Conservation (phyloP, 108 stramenopile genomes). For the Bacterosira constricta region DNA sequence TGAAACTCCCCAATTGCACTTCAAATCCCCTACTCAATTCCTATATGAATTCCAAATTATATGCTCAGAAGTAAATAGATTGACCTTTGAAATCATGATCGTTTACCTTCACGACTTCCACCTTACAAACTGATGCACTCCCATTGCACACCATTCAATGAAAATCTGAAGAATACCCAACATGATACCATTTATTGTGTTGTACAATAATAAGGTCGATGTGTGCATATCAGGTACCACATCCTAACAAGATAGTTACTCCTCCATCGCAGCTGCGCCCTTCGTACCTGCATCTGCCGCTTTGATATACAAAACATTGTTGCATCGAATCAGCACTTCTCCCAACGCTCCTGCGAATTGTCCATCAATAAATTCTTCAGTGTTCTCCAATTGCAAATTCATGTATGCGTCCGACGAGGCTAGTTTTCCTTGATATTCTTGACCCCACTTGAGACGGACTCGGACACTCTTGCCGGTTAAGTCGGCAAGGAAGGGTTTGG, state of each 20-base stretch:
- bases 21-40: no score
- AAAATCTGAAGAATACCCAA: no score
- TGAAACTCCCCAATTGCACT: no score
- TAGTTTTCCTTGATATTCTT: slow-evolving; percentile 95
- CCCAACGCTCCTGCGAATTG: slow-evolving; percentile 93
- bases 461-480: slow-evolving; percentile 91
- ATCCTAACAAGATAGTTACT: background rate
- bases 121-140: no score
- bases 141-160: no score
- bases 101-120: no score
- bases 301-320: slow-evolving; percentile 97
- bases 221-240: no score
- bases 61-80: no score
- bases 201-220: no score
- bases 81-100: no score
- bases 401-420: slow-evolving; percentile 95
- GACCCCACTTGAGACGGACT: slow-evolving; percentile 99
- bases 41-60: no score
- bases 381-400: slow-evolving; percentile 92
- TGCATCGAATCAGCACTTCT: slow-evolving; percentile 97
- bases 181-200: no score
- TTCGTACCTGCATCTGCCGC: slow-evolving; percentile 52
- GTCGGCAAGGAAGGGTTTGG: slow-evolving; percentile 97
- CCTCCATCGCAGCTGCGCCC: slow-evolving; percentile 28
- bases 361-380: slow-evolving; percentile 97